Conservation (phyloP, 2,329 filamentous ascomycete genomes). For the Xylaria sp. region DNA sequence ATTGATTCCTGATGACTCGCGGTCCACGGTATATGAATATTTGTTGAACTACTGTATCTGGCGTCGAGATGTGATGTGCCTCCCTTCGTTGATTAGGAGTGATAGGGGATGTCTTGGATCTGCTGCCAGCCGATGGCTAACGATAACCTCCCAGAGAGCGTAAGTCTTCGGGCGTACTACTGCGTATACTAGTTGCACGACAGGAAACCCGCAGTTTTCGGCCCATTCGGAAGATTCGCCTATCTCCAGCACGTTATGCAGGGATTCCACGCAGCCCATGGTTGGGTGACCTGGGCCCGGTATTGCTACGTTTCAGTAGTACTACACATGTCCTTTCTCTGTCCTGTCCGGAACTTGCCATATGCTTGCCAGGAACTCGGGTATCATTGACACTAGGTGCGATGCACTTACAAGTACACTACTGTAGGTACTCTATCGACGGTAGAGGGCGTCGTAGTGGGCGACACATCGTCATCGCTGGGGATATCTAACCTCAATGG, state of each 20-base stretch:
- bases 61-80: background rate
- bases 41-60: slow-evolving; percentile 8
- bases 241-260: slow-evolving; percentile 37
- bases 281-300: slow-evolving; percentile 22
- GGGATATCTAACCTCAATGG: slow-evolving; percentile 20
- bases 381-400: slow-evolving; percentile 16
- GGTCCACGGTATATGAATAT: slow-evolving; percentile 4
- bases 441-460: slow-evolving; percentile 10
- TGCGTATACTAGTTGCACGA: background rate
- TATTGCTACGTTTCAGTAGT: slow-evolving; percentile 32
- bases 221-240: slow-evolving; percentile 38
- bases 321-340: slow-evolving; percentile 20
- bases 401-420: background rate
- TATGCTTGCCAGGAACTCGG: slow-evolving; percentile 31
- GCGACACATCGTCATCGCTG: slow-evolving; percentile 17
- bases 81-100: slow-evolving; percentile 1
- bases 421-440: background rate
- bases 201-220: slow-evolving; percentile 24
- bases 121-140: no score
- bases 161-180: background rate
- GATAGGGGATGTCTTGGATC: slow-evolving; percentile 7
- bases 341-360: slow-evolving; percentile 19
- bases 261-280: slow-evolving; percentile 27
- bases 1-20: slow-evolving; percentile 29
- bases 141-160: slow-evolving; percentile 1